Percentiles rank a stretch among this genome's conserved stretches.
Evolutionary conservation across 2,329 filamentous ascomycete genomes (phyloP).

Genomic region (Thielaviopsis euricoi): DNA sequence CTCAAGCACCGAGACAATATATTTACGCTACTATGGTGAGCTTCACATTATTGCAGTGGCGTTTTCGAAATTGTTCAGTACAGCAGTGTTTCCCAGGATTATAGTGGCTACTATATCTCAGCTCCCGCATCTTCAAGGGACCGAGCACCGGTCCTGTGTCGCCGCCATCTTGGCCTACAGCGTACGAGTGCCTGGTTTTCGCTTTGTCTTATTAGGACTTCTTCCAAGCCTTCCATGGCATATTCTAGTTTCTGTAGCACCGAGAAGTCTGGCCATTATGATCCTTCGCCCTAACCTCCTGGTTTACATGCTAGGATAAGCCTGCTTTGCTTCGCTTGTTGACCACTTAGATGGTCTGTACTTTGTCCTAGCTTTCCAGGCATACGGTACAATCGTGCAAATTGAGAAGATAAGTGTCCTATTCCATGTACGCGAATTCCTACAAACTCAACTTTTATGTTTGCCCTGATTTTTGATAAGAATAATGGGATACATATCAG

Average conservation of each 20-base stretch:
- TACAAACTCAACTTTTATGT: background rate
- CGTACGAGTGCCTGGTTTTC: too few relatives aligned
- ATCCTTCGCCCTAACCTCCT: background rate
- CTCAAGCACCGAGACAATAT: too few relatives aligned
- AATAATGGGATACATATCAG: too few relatives aligned
- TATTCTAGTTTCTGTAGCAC: background rate
- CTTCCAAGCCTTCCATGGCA: background rate
- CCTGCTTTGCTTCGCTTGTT: background rate
- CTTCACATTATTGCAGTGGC: too few relatives aligned
- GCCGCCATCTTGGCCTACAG: too few relatives aligned
- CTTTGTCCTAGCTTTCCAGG: background rate
- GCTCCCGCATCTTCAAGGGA: too few relatives aligned
- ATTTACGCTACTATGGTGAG: too few relatives aligned
- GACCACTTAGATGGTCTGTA: background rate
- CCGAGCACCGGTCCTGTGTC: too few relatives aligned
- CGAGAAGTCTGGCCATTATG: background rate
- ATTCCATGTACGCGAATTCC: background rate
- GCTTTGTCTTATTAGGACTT: background rate
- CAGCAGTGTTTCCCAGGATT: too few relatives aligned
- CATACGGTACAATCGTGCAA: background rate
- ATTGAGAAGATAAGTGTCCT: background rate
- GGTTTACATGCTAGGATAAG: background rate
- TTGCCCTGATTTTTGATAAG: background rate
- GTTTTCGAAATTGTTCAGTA: too few relatives aligned
- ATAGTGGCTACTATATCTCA: too few relatives aligned